Conservation (phyloP, 2,329 filamentous ascomycete genomes). For the Drechslerella dactyloides region DNA sequence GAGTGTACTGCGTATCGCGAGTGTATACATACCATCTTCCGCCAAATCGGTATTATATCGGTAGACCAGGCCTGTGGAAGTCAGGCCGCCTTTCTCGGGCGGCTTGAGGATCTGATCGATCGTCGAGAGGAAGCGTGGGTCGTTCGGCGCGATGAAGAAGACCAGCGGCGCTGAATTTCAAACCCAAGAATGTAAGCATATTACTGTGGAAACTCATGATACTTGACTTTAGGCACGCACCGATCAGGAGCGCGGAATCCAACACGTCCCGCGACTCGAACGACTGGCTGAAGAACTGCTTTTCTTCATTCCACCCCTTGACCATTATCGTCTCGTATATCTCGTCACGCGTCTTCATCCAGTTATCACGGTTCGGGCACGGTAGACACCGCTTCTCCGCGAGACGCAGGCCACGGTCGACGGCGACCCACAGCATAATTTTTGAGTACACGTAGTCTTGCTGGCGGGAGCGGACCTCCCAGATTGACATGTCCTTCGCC, state of each 20-base stretch:
- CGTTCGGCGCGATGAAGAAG: constrained; percentile 79
- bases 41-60: constrained; percentile 73
- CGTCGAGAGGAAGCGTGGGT: constrained; percentile 75
- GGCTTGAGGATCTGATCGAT: constrained; percentile 74
- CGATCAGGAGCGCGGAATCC: constrained; percentile 63
- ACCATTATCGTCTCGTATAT: constrained; percentile 79
- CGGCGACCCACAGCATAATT: constrained; percentile 81
- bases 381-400: constrained; percentile 77
- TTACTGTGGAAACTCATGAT: too few relatives aligned
- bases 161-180: constrained; percentile 79
- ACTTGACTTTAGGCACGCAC: constrained; percentile 4
- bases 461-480: constrained; percentile 77
- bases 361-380: constrained; percentile 71
- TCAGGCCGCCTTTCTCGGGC: constrained; percentile 76
- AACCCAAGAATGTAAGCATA: background rate
- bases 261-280: constrained; percentile 74
- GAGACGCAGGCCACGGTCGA: constrained; percentile 75
- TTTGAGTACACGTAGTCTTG: constrained; percentile 83
- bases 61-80: constrained; percentile 76
- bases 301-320: constrained; percentile 74
- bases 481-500: constrained; percentile 78
- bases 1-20: constrained; percentile 8
- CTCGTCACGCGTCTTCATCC: constrained; percentile 70
- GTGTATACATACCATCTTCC: constrained; percentile 67
- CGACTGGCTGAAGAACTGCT: constrained; percentile 75